These are phyloP conservation scores for Nephromyces sp. DNA, from an alignment of 169 alveolate species.

Conservation along the genomic window DNA sequence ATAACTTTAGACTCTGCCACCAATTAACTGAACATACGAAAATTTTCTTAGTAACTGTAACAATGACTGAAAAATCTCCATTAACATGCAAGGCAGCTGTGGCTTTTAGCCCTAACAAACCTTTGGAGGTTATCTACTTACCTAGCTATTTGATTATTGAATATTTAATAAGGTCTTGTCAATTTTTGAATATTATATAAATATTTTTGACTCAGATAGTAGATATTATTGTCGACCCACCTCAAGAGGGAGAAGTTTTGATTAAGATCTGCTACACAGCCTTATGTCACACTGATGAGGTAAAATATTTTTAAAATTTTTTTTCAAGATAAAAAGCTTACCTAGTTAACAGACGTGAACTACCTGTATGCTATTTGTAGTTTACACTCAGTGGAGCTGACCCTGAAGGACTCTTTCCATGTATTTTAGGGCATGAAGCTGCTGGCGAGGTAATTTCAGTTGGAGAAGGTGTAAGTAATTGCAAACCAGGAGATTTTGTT, in stretches of 20 bases:
- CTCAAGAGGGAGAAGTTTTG: conserved; percentile 66
- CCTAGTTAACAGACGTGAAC: not conserved
- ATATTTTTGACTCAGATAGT: not conserved
- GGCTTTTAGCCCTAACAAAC: not conserved
- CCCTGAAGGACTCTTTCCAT: conserved; percentile 69
- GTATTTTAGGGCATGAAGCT: conserved; percentile 75
- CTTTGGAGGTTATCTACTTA: too few species aligned
- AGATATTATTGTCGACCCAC: conserved; percentile 61
- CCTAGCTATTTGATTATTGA: not conserved
- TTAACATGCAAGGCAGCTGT: not conserved
- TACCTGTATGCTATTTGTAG: conserved; percentile 24
- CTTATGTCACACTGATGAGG: conserved; percentile 65
- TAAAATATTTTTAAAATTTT: not conserved
- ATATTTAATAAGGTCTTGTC: not conserved
- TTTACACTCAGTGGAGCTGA: conserved; percentile 63
- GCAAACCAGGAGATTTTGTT: conserved; percentile 67
- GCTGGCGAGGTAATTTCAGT: conserved; percentile 71
- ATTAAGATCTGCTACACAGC: conserved; percentile 53
- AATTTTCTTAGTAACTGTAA: too few species aligned
- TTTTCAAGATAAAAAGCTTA: not conserved
- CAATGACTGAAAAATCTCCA: too few species aligned
- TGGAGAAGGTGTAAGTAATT: conserved; percentile 72
- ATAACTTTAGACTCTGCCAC: too few species aligned
- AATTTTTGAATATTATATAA: not conserved
- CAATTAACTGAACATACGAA: too few species aligned